These are phyloP conservation scores for Saturnispora diversa DNA, from an alignment of 805 yeast genomes.

Conservation along the genomic window DNA sequence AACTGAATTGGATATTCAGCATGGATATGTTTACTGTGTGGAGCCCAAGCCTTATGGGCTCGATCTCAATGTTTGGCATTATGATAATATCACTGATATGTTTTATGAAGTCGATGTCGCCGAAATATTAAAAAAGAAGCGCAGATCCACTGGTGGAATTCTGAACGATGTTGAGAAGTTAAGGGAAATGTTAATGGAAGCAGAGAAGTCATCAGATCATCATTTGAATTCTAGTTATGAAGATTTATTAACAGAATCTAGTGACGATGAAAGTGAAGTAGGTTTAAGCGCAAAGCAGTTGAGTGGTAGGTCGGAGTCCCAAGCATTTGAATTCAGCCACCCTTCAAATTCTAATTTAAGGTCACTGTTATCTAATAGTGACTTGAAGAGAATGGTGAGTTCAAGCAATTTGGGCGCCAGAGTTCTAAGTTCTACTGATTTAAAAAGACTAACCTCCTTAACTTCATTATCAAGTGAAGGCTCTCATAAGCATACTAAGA, in stretches of 20 bases:
- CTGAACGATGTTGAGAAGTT: constrained; percentile 15
- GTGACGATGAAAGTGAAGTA: constrained; percentile 9
- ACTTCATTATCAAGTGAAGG: constrained; percentile 11
- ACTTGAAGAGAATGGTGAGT: constrained; percentile 4
- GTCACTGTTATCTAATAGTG: constrained; percentile 5
- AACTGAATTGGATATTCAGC: constrained; percentile 33
- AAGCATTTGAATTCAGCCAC: constrained; percentile 25
- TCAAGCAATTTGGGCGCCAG: constrained; percentile 3
- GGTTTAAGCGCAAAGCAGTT: constrained; percentile 12
- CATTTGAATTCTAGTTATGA: constrained; percentile 15
- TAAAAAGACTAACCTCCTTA: constrained; percentile 9
- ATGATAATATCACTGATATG: constrained; percentile 29
- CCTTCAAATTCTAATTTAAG: constrained; percentile 5
- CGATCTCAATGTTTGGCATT: constrained; percentile 32
- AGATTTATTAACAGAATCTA: constrained; percentile 15
- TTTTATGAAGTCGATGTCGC: constrained; percentile 33
- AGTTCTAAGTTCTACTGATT: constrained; percentile 9
- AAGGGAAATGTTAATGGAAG: constrained; percentile 10
- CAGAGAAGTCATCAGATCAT: constrained; percentile 8
- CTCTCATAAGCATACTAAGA: constrained; percentile 13
- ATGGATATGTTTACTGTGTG: constrained; percentile 30
- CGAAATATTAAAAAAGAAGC: constrained; percentile 29
- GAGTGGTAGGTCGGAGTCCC: constrained; percentile 26
- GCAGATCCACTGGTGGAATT: constrained; percentile 25
- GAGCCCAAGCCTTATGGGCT: constrained; percentile 35